These are phyloP conservation scores for Rhodamnia argentea DNA, from an alignment of 345 rosid species.

Conservation along the genomic window DNA sequence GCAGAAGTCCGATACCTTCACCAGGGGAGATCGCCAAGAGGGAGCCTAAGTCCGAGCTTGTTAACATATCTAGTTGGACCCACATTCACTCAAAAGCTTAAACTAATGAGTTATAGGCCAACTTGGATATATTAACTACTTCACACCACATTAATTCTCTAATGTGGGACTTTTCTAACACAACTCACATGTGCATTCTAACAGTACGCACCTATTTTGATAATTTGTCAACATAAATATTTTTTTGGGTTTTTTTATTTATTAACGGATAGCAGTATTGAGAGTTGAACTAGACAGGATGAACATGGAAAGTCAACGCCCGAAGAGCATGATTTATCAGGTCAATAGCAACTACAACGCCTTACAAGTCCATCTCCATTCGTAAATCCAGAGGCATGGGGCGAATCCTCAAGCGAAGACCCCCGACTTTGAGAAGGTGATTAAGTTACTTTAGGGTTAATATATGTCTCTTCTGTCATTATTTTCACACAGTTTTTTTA, in stretches of 20 bases:
- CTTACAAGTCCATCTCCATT: constrained; percentile 32
- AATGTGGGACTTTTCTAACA: too few species aligned
- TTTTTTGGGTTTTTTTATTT: background rate
- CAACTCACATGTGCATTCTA: too few species aligned
- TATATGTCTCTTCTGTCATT: background rate
- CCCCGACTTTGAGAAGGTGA: background rate
- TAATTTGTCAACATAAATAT: background rate
- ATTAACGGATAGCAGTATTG: constrained; percentile 17
- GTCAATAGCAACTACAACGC: constrained; percentile 25
- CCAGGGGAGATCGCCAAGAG: too few species aligned
- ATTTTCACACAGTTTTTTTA: background rate
- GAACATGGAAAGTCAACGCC: constrained; percentile 33
- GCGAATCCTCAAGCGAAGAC: background rate
- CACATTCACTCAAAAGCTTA: too few species aligned
- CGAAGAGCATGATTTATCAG: constrained; percentile 32
- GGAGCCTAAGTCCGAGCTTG: too few species aligned
- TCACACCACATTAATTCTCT: too few species aligned
- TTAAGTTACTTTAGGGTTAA: constrained; percentile 5
- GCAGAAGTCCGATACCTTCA: too few species aligned
- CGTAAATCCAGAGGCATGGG: constrained; percentile 18
- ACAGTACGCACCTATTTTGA: background rate
- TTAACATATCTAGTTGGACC: too few species aligned
- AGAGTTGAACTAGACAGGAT: constrained; percentile 29
- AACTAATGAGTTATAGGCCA: too few species aligned
- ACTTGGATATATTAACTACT: too few species aligned